These are phyloP conservation scores for Asterochloris sp. DNA, from an alignment of 139 green algal genomes.

Conservation along the genomic window DNA sequence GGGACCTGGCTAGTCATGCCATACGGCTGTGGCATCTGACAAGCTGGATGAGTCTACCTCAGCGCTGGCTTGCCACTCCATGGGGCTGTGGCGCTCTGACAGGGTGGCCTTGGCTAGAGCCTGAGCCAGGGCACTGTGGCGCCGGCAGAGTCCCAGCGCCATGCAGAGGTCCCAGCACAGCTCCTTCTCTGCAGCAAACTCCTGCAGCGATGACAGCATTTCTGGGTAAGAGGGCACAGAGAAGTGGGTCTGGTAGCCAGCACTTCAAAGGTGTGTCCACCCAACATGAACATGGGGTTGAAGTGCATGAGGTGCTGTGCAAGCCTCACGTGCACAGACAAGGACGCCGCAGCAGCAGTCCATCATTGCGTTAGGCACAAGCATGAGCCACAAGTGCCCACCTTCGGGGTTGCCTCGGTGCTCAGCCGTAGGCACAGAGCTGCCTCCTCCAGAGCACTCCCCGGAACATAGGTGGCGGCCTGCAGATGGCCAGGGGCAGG, in stretches of 20 bases:
- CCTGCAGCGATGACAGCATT: neutral
- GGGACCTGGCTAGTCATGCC: no score
- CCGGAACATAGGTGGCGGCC: conserved; percentile 7
- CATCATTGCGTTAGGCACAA: no score
- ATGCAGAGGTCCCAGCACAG: conserved; percentile 15
- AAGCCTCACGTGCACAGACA: no score
- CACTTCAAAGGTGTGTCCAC: no score
- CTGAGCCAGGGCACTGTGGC: neutral
- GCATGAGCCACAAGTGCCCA: neutral
- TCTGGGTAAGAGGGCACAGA: neutral
- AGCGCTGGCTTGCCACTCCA: conserved; percentile 1
- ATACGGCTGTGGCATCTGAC: no score
- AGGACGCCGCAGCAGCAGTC: no score
- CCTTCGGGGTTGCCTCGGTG: neutral
- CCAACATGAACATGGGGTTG: no score
- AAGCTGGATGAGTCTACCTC: conserved; percentile 1
- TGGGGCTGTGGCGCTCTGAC: neutral
- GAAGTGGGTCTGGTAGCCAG: no score
- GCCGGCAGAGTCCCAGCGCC: neutral
- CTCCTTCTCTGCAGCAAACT: conserved; percentile 16
- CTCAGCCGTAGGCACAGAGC: conserved; percentile 11
- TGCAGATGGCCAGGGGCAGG: neutral
- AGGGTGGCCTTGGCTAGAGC: conserved; percentile 1
- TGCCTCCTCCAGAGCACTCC: conserved; percentile 11
- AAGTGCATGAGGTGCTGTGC: no score